Base-by-base conservation (phyloP, 2,329 filamentous ascomycete genomes). In the Fusarium proliferatum region DNA sequence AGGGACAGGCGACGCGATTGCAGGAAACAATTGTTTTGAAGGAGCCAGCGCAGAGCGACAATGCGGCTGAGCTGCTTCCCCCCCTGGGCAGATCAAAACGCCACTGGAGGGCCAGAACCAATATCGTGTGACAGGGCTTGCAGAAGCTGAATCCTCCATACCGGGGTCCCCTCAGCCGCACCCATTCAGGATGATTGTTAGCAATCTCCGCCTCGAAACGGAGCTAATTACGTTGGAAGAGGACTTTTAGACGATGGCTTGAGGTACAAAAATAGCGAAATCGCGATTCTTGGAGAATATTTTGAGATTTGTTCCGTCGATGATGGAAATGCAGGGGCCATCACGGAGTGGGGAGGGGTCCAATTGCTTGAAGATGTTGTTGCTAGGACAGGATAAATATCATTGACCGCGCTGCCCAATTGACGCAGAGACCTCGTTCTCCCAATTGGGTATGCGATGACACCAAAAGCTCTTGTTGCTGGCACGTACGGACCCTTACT, bases 101-200 rank as follows among this genome's bases (percentile, higher is more conserved):
- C 55, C 55, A 58, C 55, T 9, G 3, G 1, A 49, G 23, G 41
- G 55, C 41, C 30, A 58, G 41, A 58, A 48, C 30, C 55, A 58
- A 58, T 36, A 36, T 58, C n/a, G 12, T 36, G n/a, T 36, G 55
- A 28, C 30, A 10, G 13, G 41, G 41, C 55, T 58, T 58, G 55
- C 41, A 58, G 41, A 26, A 48, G 55, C 55, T 58, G 55, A 58
- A 58, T 19, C 30, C 19, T 15, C 0, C 55, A 58, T 49, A 8
- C 41, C 55, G 49, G 13, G 16, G n/a, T 57, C 55, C 17, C 3
- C 2, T 57, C 55, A 57, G 55, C 55, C 28, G 39, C 55, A 57
- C 38, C 55, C 30, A 21, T 19, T 52, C 17, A 7, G 15, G 34
- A 5, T 41, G 51, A 6, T 6, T 6, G 9, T 48, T 9, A 15